Conservation (phyloP, 202 grass and related monocot genomes). For the Zoysia matrella region DNA sequence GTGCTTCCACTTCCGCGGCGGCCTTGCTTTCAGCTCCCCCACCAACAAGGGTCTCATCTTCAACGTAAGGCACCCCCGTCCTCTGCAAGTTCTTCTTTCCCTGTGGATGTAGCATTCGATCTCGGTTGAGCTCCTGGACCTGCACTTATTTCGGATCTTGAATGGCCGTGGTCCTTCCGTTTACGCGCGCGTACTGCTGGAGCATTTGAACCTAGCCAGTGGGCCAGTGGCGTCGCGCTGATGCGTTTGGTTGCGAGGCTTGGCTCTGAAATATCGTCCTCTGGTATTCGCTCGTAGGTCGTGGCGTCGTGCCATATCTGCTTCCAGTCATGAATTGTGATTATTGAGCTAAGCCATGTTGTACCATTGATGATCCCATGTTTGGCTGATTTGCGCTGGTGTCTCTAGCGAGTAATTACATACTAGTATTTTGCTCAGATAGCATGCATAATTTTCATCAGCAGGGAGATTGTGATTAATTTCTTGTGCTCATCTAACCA, state of each 20-base stretch:
- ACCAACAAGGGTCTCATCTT: conserved; percentile 90
- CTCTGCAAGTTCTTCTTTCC: not conserved
- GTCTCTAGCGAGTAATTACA: not conserved
- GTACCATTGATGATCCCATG: not conserved
- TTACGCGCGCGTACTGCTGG: not conserved
- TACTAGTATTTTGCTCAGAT: not conserved
- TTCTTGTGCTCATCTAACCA: not conserved
- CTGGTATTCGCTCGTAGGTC: not conserved
- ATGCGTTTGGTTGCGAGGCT: conserved; percentile 4
- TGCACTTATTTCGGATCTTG: not conserved
- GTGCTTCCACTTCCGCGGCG: conserved; percentile 80
- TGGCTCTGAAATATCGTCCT: not conserved
- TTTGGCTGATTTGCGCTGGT: not conserved
- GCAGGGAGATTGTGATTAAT: not conserved
- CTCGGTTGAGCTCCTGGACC: not conserved
- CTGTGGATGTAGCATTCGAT: not conserved
- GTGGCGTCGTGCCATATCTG: not conserved
- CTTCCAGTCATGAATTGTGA: not conserved
- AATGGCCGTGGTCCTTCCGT: not conserved
- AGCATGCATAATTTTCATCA: not conserved
- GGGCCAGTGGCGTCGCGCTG: not conserved
- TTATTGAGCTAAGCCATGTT: not conserved
- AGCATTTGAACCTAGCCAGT: not conserved
- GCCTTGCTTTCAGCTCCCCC: conserved; percentile 68
- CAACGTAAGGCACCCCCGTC: conserved; percentile 49